Evolutionary conservation across 768 basidiomycete genomes (phyloP).

Genomic region (Wakefieldia striispora): DNA sequence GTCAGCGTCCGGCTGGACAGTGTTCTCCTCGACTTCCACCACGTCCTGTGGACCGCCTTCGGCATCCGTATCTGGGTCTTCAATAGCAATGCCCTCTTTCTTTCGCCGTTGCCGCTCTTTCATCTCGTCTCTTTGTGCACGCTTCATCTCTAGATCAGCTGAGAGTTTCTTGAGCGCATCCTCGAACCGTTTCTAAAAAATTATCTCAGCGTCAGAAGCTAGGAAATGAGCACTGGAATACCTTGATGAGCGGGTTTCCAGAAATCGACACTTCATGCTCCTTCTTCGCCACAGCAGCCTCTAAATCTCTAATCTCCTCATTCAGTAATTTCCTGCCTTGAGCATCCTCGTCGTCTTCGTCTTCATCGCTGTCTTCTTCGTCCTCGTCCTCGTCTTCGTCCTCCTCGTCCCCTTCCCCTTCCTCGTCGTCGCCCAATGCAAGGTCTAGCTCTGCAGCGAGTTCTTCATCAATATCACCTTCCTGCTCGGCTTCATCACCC

Average conservation of each 20-base stretch:
- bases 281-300: constrained; percentile 86
- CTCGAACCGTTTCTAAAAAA: constrained; percentile 81
- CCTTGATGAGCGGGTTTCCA: constrained; percentile 85
- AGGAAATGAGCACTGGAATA: constrained; percentile 24
- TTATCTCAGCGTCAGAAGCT: neutral
- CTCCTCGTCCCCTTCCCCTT: constrained; percentile 65
- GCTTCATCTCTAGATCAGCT: constrained; percentile 83
- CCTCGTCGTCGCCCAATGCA: constrained; percentile 69
- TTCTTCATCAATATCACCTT: constrained; percentile 86
- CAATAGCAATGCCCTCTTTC: constrained; percentile 58
- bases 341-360: constrained; percentile 78
- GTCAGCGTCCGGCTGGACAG: constrained; percentile 26
- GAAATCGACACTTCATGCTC: constrained; percentile 78
- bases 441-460: constrained; percentile 84
- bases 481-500: constrained; percentile 58
- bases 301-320: constrained; percentile 87
- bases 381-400: constrained; percentile 64
- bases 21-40: constrained; percentile 28
- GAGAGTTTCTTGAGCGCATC: constrained; percentile 87
- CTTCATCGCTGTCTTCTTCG: constrained; percentile 53
- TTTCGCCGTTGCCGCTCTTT: constrained; percentile 69
- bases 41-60: constrained; percentile 38
- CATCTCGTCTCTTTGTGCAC: constrained; percentile 74
- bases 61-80: constrained; percentile 42
- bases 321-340: constrained; percentile 79